A percentile compares a stretch with the other conserved stretches of the same genome.
phyloP scores from a whole-genome alignment of 2,329 filamentous ascomycete species.

The Hypoxylon sp. region DNA sequence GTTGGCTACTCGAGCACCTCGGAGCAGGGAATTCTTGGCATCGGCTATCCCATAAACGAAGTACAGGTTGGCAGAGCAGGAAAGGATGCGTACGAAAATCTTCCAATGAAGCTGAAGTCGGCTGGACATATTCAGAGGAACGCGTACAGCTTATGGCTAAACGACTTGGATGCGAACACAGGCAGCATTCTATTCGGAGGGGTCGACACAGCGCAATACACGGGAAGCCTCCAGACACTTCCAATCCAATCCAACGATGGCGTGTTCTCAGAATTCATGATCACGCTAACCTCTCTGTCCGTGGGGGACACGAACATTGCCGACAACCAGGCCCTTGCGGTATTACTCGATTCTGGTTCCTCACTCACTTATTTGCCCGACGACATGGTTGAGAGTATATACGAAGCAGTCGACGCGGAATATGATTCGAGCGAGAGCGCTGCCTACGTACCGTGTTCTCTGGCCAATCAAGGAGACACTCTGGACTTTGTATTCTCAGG shows the following conservation, averaged over 20 bases:
- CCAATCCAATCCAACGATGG: slow-evolving; percentile 71
- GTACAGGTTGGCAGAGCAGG: slow-evolving; percentile 73
- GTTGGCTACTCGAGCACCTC: slow-evolving; percentile 74
- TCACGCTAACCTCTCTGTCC: slow-evolving; percentile 73
- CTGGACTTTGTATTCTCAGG: slow-evolving; percentile 68
- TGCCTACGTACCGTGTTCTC: slow-evolving; percentile 72
- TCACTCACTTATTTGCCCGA: slow-evolving; percentile 76
- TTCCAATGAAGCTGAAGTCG: slow-evolving; percentile 74
- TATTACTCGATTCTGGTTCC: slow-evolving; percentile 78
- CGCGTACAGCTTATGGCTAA: slow-evolving; percentile 81
- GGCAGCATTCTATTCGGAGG: slow-evolving; percentile 82
- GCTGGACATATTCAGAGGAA: slow-evolving; percentile 72
- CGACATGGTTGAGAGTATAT: slow-evolving; percentile 59
- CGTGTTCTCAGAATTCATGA: slow-evolving; percentile 71
- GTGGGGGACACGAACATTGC: slow-evolving; percentile 59
- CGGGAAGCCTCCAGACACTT: slow-evolving; percentile 72
- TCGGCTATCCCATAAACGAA: slow-evolving; percentile 86
- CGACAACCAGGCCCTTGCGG: slow-evolving; percentile 67
- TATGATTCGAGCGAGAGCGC: slow-evolving; percentile 66
- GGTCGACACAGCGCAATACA: slow-evolving; percentile 75
- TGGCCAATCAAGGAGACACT: slow-evolving; percentile 56
- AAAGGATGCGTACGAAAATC: slow-evolving; percentile 71
- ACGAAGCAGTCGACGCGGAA: slow-evolving; percentile 57
- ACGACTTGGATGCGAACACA: slow-evolving; percentile 74
- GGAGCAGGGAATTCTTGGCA: slow-evolving; percentile 81